Evolutionary conservation across 768 basidiomycete genomes (phyloP), one percentile per base, ranked within the genome.

Genomic region (Boletus speciosus): DNA sequence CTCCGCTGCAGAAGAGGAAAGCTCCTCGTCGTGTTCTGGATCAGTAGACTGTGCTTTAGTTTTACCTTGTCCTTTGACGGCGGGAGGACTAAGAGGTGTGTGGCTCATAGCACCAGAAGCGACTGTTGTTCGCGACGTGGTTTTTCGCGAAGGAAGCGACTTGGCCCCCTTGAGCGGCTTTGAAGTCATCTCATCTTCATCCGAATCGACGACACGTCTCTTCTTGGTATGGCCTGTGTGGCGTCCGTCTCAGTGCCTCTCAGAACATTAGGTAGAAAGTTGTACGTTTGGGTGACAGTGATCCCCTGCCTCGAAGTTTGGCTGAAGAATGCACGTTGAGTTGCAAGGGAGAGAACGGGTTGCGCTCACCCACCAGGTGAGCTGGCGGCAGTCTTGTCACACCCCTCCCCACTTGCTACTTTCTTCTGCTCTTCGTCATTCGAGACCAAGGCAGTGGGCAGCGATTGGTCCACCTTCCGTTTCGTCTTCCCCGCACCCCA

Each of bases 401-500:
- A 37, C 27, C 59, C 58, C 9, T 61, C 51, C 36, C 59, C 25
- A 51, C 35, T 39, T 61, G 61, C 10, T 56, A 56, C 27, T 62
- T 61, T n/a, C 55, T 39, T 55, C 71, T 71, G 15, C 54, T 62
- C 36, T 62, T 66, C 39, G 57, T 67, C 47, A 49, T 56, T 46
- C 58, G 71, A 14, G 64, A 42, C 34, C 63, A 66, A 12, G 65
- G 46, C 56, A 39, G 53, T 3, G 29, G 63, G 39, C 29, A 49
- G 62, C 39, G 66, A 61, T 59, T 69, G 54, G 32, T 51, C 56
- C 3, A 55, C 51, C 36, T 55, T 63, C 15, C 56, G 63, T 56
- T 69, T 65, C 60, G 71, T 77, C 73, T 69, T 78, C 70, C 80
- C 81, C 61, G 72, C 74, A 10, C 75, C 77, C 88, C 88, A 93